Percentiles rank a stretch among this genome's conserved stretches.
Evolutionary conservation across 1,284 basidiomycete genomes (phyloP).

Genomic region (Wallemia hederae): DNA sequence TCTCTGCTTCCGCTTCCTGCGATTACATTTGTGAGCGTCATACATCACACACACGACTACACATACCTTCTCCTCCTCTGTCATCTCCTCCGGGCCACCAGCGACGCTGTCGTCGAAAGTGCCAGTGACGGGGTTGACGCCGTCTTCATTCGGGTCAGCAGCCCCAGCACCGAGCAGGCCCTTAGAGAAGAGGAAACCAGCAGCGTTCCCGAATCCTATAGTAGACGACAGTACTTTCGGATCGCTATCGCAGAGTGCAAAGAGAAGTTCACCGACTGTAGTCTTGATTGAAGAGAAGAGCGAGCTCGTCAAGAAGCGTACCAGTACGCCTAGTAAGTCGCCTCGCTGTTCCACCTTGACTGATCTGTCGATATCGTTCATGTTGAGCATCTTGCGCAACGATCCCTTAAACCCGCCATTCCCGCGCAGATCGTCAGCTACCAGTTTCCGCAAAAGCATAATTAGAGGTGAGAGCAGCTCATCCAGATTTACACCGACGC

Average conservation of each 20-base stretch:
- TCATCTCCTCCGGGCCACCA: slow-evolving; percentile 27
- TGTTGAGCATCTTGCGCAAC: slow-evolving; percentile 32
- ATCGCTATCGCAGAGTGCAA: slow-evolving; percentile 43
- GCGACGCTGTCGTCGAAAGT: slow-evolving; percentile 13
- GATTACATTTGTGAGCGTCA: neutral
- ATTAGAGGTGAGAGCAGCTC: slow-evolving; percentile 44
- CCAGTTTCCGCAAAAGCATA: slow-evolving; percentile 38
- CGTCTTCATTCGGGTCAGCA: slow-evolving; percentile 17
- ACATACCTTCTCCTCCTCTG: slow-evolving; percentile 48
- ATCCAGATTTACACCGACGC: slow-evolving; percentile 25
- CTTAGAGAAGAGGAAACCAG: slow-evolving; percentile 67
- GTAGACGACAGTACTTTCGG: slow-evolving; percentile 36
- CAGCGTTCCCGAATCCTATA: slow-evolving; percentile 72
- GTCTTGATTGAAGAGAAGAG: slow-evolving; percentile 39
- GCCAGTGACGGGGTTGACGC: slow-evolving; percentile 53
- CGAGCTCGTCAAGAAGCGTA: slow-evolving; percentile 44
- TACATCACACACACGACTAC: neutral
- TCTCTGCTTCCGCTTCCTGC: slow-evolving; percentile 50
- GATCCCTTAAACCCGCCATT: slow-evolving; percentile 28
- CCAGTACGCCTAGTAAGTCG: slow-evolving; percentile 41
- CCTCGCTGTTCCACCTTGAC: slow-evolving; percentile 35
- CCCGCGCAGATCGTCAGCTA: slow-evolving; percentile 28
- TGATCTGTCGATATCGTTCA: slow-evolving; percentile 38
- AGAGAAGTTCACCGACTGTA: slow-evolving; percentile 57
- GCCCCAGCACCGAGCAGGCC: slow-evolving; percentile 31